These are phyloP conservation scores for Clavispora phyllophila DNA, from an alignment of 805 yeast species.

Conservation along the genomic window DNA sequence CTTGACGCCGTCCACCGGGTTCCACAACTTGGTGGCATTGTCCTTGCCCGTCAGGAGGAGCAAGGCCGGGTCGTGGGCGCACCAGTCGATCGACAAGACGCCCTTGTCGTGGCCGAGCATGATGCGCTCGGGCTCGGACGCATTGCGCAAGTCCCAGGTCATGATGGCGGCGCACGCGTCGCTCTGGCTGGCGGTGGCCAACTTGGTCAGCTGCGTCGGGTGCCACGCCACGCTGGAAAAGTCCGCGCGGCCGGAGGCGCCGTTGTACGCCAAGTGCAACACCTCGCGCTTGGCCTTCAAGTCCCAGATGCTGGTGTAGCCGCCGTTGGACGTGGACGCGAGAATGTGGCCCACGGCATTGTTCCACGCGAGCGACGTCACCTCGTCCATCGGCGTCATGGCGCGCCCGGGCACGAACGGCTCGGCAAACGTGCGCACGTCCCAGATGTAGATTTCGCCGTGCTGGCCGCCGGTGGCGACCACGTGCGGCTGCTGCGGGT, in stretches of 20 bases:
- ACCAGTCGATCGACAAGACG: constrained; percentile 90
- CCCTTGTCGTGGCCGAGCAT: constrained; percentile 84
- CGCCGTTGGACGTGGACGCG: constrained; percentile 83
- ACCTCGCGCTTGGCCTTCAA: constrained; percentile 83
- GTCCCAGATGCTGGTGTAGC: constrained; percentile 93
- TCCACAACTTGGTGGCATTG: constrained; percentile 84
- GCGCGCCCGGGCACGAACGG: constrained; percentile 70
- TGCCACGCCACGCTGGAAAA: constrained; percentile 91
- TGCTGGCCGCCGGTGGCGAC: constrained; percentile 85
- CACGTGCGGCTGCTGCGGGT: constrained; percentile 63
- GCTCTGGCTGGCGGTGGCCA: constrained; percentile 81
- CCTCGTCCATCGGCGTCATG: constrained; percentile 75
- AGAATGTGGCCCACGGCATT: constrained; percentile 75
- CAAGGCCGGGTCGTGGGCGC: constrained; percentile 70
- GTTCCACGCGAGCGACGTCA: constrained; percentile 86
- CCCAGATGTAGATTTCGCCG: constrained; percentile 91
- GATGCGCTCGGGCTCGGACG: constrained; percentile 80
- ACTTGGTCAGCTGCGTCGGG: constrained; percentile 79
- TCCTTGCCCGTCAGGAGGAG: constrained; percentile 91
- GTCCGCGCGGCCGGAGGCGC: constrained; percentile 55
- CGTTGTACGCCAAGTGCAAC: constrained; percentile 70
- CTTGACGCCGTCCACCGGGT: constrained; percentile 67
- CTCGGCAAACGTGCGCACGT: constrained; percentile 58
- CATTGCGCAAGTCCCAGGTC: constrained; percentile 92
- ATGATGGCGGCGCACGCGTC: constrained; percentile 76